These are phyloP conservation scores for Amniculicola lignicola DNA, from an alignment of 495 filamentous ascomycete genomes.

Conservation along the genomic window DNA sequence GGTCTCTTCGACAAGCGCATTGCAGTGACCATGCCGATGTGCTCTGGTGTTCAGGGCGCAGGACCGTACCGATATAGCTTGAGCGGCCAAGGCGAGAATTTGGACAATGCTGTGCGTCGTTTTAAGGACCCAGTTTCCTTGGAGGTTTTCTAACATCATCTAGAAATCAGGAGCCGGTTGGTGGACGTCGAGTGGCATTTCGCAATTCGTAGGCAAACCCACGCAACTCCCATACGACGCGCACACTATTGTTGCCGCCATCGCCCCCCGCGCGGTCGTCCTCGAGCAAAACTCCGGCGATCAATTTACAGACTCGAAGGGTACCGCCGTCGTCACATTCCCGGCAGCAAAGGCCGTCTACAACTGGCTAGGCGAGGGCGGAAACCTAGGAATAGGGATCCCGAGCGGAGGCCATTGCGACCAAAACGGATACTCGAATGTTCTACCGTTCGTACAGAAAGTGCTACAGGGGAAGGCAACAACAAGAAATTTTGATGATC, in stretches of 20 bases:
- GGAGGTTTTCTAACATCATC: too few relatives aligned
- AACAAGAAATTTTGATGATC: slow-evolving; percentile 48
- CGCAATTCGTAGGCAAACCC: slow-evolving; percentile 50
- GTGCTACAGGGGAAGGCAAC: slow-evolving; percentile 49
- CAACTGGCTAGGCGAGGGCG: slow-evolving; percentile 49
- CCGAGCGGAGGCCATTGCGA: slow-evolving; percentile 52
- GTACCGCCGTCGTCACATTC: slow-evolving; percentile 49
- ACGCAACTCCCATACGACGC: slow-evolving; percentile 52
- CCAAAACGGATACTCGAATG: slow-evolving; percentile 48
- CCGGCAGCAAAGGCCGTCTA: slow-evolving; percentile 53
- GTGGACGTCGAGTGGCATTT: slow-evolving; percentile 50
- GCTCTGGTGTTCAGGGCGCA: slow-evolving; percentile 51
- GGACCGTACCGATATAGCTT: slow-evolving; percentile 53
- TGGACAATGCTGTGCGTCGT: slow-evolving; percentile 47
- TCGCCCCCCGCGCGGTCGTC: slow-evolving; percentile 52
- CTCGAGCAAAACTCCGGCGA: slow-evolving; percentile 52
- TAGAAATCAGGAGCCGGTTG: slow-evolving; percentile 51
- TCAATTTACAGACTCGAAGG: slow-evolving; percentile 52
- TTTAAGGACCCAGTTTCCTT: too few relatives aligned
- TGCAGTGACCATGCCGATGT: slow-evolving; percentile 56
- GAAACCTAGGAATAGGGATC: slow-evolving; percentile 51
- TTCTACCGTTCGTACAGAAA: slow-evolving; percentile 52
- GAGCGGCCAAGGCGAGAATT: slow-evolving; percentile 53
- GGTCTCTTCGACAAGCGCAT: slow-evolving; percentile 53
- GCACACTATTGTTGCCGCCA: slow-evolving; percentile 53